A percentile compares a stretch with the other conserved stretches of the same genome.
These are phyloP conservation scores for Rhizopus sp. DNA, from an alignment of 371 early-diverging fungal species.

Conservation along the genomic window DNA sequence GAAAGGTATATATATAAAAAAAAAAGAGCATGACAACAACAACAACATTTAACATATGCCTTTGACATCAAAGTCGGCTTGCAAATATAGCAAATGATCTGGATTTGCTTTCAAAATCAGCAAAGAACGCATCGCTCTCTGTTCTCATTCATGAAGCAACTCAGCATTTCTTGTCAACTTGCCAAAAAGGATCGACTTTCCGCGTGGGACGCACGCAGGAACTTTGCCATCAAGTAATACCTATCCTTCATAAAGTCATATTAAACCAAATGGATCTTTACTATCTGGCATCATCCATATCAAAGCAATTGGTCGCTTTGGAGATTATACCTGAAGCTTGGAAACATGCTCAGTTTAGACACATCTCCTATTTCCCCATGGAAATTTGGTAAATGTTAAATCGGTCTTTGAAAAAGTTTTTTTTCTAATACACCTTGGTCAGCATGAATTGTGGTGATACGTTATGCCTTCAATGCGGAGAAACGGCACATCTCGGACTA, in stretches of 20 bases:
- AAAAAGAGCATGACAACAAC: not conserved
- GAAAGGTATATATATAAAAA: constrained; percentile 18
- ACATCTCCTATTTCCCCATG: constrained; percentile 59
- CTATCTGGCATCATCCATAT: constrained; percentile 28
- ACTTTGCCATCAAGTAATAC: constrained; percentile 39
- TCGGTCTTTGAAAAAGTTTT: not conserved
- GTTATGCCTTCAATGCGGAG: constrained; percentile 60
- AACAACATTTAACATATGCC: no score
- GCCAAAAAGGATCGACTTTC: constrained; percentile 31
- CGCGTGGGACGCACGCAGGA: constrained; percentile 39
- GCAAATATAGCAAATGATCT: constrained; percentile 14
- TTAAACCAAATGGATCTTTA: constrained; percentile 21
- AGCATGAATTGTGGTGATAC: constrained; percentile 33
- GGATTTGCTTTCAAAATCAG: constrained; percentile 14
- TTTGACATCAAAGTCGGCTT: constrained; percentile 13
- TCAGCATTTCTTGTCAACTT: constrained; percentile 19
- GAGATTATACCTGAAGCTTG: constrained; percentile 66
- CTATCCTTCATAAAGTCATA: constrained; percentile 22
- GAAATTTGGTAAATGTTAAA: constrained; percentile 51
- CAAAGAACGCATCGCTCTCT: not conserved
- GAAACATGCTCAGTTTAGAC: constrained; percentile 73
- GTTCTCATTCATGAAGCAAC: constrained; percentile 3
- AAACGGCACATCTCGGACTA: constrained; percentile 33
- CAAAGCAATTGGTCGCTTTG: constrained; percentile 49
- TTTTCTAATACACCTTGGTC: constrained; percentile 8